A percentile compares a stretch with the other conserved stretches of the same genome.
These are phyloP conservation scores for Triticum monococcum DNA, from an alignment of 176 grass and related monocot genomes.

Conservation along the genomic window DNA sequence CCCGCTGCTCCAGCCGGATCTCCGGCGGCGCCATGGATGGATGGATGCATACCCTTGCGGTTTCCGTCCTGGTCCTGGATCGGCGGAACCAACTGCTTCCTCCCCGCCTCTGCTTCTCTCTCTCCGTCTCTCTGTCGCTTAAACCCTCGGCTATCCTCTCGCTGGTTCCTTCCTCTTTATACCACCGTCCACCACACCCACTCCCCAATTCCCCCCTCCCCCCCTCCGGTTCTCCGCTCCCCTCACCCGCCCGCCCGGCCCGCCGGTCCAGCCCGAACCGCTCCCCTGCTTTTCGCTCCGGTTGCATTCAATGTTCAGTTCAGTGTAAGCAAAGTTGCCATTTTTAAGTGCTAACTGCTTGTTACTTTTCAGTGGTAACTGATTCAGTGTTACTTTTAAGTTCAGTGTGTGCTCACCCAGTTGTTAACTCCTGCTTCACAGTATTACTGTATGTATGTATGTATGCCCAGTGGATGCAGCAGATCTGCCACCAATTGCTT, in stretches of 20 bases:
- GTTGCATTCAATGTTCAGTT: background rate
- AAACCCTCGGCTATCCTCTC: slow-evolving; percentile 59
- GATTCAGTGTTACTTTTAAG: too few species aligned
- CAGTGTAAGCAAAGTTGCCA: too few species aligned
- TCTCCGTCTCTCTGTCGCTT: slow-evolving; percentile 12
- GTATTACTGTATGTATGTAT: background rate
- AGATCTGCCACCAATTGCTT: background rate
- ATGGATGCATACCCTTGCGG: background rate
- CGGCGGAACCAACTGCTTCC: too few species aligned
- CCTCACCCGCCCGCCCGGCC: background rate
- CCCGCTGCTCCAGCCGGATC: too few species aligned
- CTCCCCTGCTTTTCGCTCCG: background rate
- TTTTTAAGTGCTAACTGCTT: too few species aligned
- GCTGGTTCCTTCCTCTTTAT: background rate
- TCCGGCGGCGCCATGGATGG: too few species aligned
- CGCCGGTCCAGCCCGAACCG: background rate
- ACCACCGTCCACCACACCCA: slow-evolving; percentile 11
- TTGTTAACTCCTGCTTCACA: background rate
- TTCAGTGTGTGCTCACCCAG: too few species aligned
- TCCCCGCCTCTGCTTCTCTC: background rate
- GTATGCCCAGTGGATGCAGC: background rate
- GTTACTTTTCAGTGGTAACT: too few species aligned
- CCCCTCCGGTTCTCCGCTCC: background rate
- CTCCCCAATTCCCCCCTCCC: background rate
- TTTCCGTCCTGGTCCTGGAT: background rate